Conservation (phyloP, 495 filamentous ascomycete genomes). For the Pseudevernia furfuracea region DNA sequence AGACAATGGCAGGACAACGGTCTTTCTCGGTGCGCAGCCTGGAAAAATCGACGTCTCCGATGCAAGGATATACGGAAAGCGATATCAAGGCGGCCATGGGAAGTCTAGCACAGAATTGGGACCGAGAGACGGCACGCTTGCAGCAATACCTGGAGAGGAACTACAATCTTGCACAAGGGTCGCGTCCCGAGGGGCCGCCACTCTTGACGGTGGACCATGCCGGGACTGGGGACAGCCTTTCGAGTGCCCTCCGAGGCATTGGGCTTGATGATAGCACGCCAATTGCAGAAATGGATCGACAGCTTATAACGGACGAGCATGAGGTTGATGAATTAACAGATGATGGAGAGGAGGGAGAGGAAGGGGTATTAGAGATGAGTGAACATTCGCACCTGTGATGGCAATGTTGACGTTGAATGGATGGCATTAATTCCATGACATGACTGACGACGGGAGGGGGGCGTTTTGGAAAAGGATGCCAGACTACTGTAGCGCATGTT, state of each 20-base stretch:
- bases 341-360: constrained; percentile 19
- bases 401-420: background rate
- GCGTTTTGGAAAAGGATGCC: constrained; percentile 1
- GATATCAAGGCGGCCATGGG: constrained; percentile 48
- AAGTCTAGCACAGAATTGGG: constrained; percentile 56
- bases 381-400: constrained; percentile 10
- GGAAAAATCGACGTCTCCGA: constrained; percentile 20
- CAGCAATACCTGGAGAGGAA: constrained; percentile 55
- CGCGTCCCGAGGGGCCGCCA: constrained; percentile 27
- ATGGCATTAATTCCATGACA: background rate
- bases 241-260: constrained; percentile 14
- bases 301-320: constrained; percentile 17
- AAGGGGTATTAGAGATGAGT: constrained; percentile 10
- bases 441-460: background rate
- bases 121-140: constrained; percentile 49
- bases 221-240: constrained; percentile 16
- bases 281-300: constrained; percentile 21
- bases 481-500: background rate
- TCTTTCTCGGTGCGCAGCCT: constrained; percentile 24
- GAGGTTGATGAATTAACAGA: constrained; percentile 11
- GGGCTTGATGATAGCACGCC: constrained; percentile 26
- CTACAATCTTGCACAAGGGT: constrained; percentile 46
- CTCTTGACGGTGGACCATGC: constrained; percentile 14
- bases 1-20: constrained; percentile 35
- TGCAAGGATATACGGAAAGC: constrained; percentile 34